These are phyloP conservation scores for Chaetomiaceae sp. DNA, from an alignment of 2,329 filamentous ascomycete species.

Conservation along the genomic window DNA sequence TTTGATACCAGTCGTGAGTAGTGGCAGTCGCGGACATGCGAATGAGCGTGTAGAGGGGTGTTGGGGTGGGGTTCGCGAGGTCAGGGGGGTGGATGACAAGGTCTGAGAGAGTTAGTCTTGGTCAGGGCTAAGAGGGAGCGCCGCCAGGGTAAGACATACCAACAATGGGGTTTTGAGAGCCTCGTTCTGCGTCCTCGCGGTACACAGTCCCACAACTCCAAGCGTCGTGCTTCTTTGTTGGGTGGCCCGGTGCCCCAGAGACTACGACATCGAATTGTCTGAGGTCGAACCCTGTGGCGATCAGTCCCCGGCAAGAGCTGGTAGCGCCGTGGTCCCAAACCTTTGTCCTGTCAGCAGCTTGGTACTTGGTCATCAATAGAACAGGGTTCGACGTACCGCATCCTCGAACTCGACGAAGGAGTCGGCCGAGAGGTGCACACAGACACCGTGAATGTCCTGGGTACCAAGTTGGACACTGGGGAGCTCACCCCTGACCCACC, in stretches of 20 bases:
- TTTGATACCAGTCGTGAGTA: constrained; percentile 51
- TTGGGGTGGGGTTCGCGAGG: constrained; percentile 27
- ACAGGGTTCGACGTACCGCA: constrained; percentile 32
- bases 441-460: constrained; percentile 43
- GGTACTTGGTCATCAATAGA: too few species aligned
- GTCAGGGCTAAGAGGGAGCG: not conserved
- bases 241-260: constrained; percentile 23
- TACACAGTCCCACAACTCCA: constrained; percentile 46
- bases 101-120: constrained; percentile 31
- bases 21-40: constrained; percentile 48
- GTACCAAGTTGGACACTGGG: constrained; percentile 38
- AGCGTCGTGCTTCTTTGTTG: constrained; percentile 34
- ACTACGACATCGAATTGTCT: constrained; percentile 49
- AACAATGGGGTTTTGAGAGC: constrained; percentile 42
- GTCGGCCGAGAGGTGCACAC: constrained; percentile 46
- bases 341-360: constrained; percentile 28
- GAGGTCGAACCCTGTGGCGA: constrained; percentile 47
- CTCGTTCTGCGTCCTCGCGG: constrained; percentile 15
- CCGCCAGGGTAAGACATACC: constrained; percentile 29
- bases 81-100: constrained; percentile 43
- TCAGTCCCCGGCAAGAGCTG: constrained; percentile 47
- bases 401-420: constrained; percentile 55
- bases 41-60: constrained; percentile 48
- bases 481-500: constrained; percentile 33
- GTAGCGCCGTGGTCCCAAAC: constrained; percentile 38